Percentiles rank a stretch among this genome's conserved stretches.
phyloP scores from a whole-genome alignment of 2,329 filamentous ascomycete species.

The Lomentospora prolificans region DNA sequence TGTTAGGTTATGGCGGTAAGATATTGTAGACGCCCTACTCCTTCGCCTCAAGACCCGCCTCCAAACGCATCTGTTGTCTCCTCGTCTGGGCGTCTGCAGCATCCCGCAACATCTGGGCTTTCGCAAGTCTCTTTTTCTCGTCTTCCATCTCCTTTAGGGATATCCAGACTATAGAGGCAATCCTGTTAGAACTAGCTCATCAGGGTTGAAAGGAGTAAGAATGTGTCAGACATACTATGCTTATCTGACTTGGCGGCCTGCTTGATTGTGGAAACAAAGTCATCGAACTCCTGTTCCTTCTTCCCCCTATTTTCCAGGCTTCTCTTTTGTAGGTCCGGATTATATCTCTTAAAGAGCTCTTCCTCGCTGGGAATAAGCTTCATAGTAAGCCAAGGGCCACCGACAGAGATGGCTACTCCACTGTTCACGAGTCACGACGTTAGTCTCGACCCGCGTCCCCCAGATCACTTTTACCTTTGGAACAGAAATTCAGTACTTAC shows the following conservation, averaged over 20 bases:
- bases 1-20: not conserved
- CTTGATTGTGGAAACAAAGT: conserved; percentile 77
- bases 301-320: conserved; percentile 71
- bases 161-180: conserved; percentile 33
- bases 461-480: conserved; percentile 9
- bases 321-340: conserved; percentile 83
- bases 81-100: conserved; percentile 32
- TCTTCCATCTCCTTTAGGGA: conserved; percentile 40
- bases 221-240: conserved; percentile 72
- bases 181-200: too few relatives aligned
- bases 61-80: conserved; percentile 39
- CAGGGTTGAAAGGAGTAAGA: too few relatives aligned
- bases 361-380: conserved; percentile 79
- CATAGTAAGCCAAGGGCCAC: conserved; percentile 75
- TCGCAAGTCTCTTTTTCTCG: conserved; percentile 26
- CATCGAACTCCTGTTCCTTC: conserved; percentile 76
- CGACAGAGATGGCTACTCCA: conserved; percentile 61
- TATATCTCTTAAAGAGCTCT: conserved; percentile 86
- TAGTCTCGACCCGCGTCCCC: conserved; percentile 7
- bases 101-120: conserved; percentile 24
- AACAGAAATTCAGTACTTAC: conserved; percentile 42
- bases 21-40: not conserved
- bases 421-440: conserved; percentile 32
- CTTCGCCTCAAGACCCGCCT: conserved; percentile 32
- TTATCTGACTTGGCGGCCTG: conserved; percentile 85